A percentile compares a stretch with the other conserved stretches of the same genome.
Conservation (phyloP, 148 eudicot genomes). For the Chenopodium berlandieri region DNA sequence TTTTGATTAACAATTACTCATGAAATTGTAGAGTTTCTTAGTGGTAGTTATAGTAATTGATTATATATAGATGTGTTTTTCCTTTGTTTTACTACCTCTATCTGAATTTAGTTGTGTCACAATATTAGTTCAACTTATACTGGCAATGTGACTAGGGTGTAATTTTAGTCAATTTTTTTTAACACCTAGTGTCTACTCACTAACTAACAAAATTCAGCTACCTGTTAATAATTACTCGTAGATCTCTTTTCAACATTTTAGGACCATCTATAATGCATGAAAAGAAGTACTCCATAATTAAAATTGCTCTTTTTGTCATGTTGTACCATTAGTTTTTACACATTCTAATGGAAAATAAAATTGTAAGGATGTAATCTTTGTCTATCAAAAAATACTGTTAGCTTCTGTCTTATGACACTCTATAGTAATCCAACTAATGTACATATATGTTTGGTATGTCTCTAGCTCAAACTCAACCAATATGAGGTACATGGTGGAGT, state of each 20-base stretch:
- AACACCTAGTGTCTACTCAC: too few species aligned
- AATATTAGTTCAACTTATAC: neutral
- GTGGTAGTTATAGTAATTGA: too few species aligned
- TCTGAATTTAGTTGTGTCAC: too few species aligned
- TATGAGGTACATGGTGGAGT: neutral
- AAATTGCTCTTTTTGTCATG: neutral
- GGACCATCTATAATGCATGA: neutral
- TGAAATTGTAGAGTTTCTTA: too few species aligned
- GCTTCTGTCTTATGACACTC: neutral
- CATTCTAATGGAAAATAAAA: neutral
- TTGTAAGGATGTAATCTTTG: neutral
- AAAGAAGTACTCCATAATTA: too few species aligned
- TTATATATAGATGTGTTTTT: too few species aligned
- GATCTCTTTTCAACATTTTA: neutral
- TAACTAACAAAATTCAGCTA: too few species aligned
- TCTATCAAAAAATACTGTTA: neutral
- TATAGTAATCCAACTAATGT: neutral
- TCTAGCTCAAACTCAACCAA: constrained; percentile 12
- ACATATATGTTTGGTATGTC: neutral
- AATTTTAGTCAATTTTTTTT: neutral
- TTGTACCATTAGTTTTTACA: too few species aligned
- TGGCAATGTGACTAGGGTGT: neutral
- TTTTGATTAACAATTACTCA: too few species aligned
- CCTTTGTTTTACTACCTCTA: too few species aligned
- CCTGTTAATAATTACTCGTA: too few species aligned